phyloP scores from a whole-genome alignment of 2,329 filamentous ascomycete genomes.

The Trichoderma sp. region DNA sequence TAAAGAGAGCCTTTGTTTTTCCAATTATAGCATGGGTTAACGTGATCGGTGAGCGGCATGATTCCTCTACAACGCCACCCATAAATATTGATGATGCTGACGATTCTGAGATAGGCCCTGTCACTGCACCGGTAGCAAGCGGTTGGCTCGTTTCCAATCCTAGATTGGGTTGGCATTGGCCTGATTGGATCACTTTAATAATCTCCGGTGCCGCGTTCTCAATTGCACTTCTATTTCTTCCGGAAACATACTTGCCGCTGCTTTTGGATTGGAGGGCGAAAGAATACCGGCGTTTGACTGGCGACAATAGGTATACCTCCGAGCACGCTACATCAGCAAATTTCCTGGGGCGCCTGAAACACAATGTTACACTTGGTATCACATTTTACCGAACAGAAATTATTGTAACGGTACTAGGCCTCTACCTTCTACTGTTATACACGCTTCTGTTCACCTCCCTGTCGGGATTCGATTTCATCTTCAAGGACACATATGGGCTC shows the following conservation, averaged over 20 bases:
- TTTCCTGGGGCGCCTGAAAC: neutral
- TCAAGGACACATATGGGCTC: constrained; percentile 47
- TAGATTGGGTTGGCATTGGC: neutral
- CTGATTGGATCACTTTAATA: neutral
- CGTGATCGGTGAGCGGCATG: constrained; percentile 24
- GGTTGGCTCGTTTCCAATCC: neutral
- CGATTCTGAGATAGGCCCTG: neutral
- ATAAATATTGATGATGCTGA: neutral
- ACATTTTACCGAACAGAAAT: constrained; percentile 1
- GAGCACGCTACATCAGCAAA: neutral
- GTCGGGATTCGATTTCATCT: constrained; percentile 51
- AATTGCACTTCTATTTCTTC: neutral
- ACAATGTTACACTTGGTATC: neutral
- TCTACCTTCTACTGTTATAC: constrained; percentile 48
- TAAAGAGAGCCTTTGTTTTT: constrained; percentile 49
- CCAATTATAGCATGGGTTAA: constrained; percentile 48
- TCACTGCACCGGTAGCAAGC: neutral
- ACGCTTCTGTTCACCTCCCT: constrained; percentile 45
- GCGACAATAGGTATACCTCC: neutral
- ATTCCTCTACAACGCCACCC: too few species aligned
- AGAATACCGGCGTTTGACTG: neutral
- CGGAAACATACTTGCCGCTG: neutral
- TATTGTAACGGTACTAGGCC: constrained; percentile 44
- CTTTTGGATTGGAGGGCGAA: neutral
- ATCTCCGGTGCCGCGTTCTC: neutral